Evolutionary conservation across 192 early-diverging fungal species (phyloP), one percentile per base, ranked within the genome.

Genomic region (Backusella luteola): DNA sequence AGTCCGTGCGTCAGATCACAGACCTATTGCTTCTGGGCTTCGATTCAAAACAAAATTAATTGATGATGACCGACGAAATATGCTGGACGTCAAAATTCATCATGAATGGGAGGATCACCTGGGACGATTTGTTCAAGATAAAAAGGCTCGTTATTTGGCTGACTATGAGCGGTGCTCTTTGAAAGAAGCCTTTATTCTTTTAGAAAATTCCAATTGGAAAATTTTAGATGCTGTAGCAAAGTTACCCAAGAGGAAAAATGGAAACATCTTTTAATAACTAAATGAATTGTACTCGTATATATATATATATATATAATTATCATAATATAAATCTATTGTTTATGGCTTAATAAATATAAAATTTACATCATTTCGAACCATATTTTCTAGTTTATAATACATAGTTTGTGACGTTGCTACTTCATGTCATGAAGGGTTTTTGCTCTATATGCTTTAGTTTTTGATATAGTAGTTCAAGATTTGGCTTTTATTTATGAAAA

Each of bases 1-100:
- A 70, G 87, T 91, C 69, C 80, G 81, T 5, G 89, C 92, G 19
- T 94, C 92, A 34, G 96, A 98, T 81, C 96, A 98, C 81, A 88
- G 92, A 34, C 96, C 96, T 4, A 93, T 98, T 67, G 84, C 89
- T 3, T 89, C 92, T 6, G 86, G 87, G 0, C 94, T 96, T 75
- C 82, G 73, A 36, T 85, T 91, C 5, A 79, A 79, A 39, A 87
- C 88, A 41, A 95, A 93, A 73, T 42, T 70, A 19, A 85, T 94
- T 11, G 85, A 90, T 70, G 84, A 87, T 71, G 83, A 82, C 8
- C 83, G 84, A 44, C 79, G 89, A 23, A 80, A 76, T 39, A 66
- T 78, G 0, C 79, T 87, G 7, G 78, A 81, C 35, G 84, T 83
- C 6, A 85, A 90, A 34, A 85, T 93, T 15, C 79, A 83, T 44